Percentiles rank a stretch among this genome's conserved stretches.
Conservation (phyloP, 768 basidiomycete genomes). For the Trametes punicea region DNA sequence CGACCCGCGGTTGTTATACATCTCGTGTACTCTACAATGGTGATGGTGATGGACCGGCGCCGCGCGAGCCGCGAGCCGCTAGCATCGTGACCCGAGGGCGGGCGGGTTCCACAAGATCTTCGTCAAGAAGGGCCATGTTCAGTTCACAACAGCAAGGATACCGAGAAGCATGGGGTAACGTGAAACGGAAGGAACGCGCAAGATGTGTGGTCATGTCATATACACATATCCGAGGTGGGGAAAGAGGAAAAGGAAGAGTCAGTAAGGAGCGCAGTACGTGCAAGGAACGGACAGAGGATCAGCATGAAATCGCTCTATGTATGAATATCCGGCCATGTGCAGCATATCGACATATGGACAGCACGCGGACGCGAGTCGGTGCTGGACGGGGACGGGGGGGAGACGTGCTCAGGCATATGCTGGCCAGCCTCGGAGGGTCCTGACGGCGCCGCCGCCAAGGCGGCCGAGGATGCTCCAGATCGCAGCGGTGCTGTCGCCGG, state of each 20-base stretch:
- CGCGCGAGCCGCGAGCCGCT: neutral
- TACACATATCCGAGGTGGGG: neutral
- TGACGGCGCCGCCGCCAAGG: conserved; percentile 70
- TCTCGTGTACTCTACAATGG: conserved; percentile 23
- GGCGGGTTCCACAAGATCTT: too few relatives aligned
- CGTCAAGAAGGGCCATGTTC: neutral
- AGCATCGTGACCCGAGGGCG: too few relatives aligned
- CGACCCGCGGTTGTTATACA: conserved; percentile 24
- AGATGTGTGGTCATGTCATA: neutral
- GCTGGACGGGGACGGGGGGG: neutral
- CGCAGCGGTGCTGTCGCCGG: conserved; percentile 50
- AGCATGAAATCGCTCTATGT: conserved; percentile 20
- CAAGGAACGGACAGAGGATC: conserved; percentile 22
- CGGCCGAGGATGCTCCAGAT: conserved; percentile 71
- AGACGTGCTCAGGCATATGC: conserved; percentile 39
- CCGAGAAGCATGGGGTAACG: neutral
- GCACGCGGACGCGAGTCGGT: neutral
- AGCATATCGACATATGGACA: conserved; percentile 20
- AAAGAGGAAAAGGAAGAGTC: neutral
- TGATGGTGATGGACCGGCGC: conserved; percentile 1
- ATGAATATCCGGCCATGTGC: conserved; percentile 12
- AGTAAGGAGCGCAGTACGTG: conserved; percentile 19
- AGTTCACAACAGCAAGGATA: conserved; percentile 15
- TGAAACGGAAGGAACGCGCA: neutral
- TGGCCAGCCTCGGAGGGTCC: conserved; percentile 76